These are phyloP conservation scores for Xylariomycetidae sp. DNA, from an alignment of 2,329 filamentous ascomycete genomes.

Conservation along the genomic window DNA sequence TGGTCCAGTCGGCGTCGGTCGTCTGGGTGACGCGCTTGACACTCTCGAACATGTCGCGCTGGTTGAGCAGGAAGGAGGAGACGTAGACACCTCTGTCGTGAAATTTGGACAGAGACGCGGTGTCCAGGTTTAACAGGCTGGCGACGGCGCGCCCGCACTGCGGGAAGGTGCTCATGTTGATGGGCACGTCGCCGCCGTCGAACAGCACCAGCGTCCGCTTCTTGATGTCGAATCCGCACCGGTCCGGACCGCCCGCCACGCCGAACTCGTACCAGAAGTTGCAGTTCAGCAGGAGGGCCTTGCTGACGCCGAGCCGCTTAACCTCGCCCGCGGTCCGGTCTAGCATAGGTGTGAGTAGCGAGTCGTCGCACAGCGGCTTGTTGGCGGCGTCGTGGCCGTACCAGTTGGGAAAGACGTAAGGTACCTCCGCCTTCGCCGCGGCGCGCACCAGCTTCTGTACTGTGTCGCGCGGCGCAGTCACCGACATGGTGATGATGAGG, in stretches of 20 bases:
- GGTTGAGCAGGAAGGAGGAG: constrained; percentile 50
- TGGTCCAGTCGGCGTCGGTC: constrained; percentile 53
- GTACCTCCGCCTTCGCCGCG: constrained; percentile 47
- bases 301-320: constrained; percentile 28
- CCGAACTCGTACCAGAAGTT: constrained; percentile 51
- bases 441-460: constrained; percentile 46
- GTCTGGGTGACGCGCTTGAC: constrained; percentile 51
- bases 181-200: constrained; percentile 49
- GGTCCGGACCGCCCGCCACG: constrained; percentile 28
- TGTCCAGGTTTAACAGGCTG: constrained; percentile 37
- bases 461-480: constrained; percentile 36
- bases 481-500: constrained; percentile 47
- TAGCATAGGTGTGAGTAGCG: neutral
- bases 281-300: constrained; percentile 36
- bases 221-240: constrained; percentile 43
- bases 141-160: constrained; percentile 51
- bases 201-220: constrained; percentile 35
- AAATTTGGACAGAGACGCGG: constrained; percentile 33
- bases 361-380: constrained; percentile 27
- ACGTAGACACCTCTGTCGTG: constrained; percentile 44
- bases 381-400: constrained; percentile 34
- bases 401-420: constrained; percentile 50
- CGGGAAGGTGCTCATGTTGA: constrained; percentile 53
- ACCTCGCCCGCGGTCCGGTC: constrained; percentile 27
- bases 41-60: constrained; percentile 58